Evolutionary conservation across 805 yeast species (phyloP), one percentile per base, ranked within the genome.

Genomic region (Kodamaea kakaduensis): DNA sequence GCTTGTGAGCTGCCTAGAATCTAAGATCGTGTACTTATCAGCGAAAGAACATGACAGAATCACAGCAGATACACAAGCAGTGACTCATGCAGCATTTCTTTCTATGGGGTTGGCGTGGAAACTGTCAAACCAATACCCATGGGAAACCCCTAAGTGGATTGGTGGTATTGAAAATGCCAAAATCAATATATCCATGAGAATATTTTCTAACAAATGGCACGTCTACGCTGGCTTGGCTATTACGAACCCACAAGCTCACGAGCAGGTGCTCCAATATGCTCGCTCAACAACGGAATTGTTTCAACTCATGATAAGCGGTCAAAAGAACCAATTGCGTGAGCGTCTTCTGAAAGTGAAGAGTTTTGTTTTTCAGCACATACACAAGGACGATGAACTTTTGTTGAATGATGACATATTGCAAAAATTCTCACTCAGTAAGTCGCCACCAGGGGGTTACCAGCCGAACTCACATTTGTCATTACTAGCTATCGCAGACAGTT

Each of bases 31-130:
- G 17, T 71, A 78, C 36, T 67, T 93, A 20, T 70, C 86, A 0
- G 95, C 93, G n/a, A 71, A 75, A 35, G 89, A 89, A 54, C 98
- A 93, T 56, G 98, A 93, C 57, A 77, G 74, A 48, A 90, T 93
- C 43, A 90, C 98, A 0, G 98, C 98, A 0, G 98, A 93, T 56
- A 93, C 97, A 2, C 98, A 93, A 58, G 97, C 97, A 0, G 96
- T 90, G 12, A 93, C 98, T 0, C 98, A 93, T 56, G 97, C 97
- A 9, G 97, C 97, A 0, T 93, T 93, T 52, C 66, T 93, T 40
- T 81, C 94, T 38, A 93, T 93, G 98, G 98, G 98, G 4, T 78
- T 80, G 6, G 97, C 97, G 5, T 93, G 98, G 98, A 82, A 75
- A 46, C 75, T 79, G 31, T 69, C 73, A 43, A 73, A 81, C 51